A percentile compares a stretch with the other conserved stretches of the same genome.
Evolutionary conservation across 352 stramenopile species (phyloP).

Genomic region (Pythium guiyangense): DNA sequence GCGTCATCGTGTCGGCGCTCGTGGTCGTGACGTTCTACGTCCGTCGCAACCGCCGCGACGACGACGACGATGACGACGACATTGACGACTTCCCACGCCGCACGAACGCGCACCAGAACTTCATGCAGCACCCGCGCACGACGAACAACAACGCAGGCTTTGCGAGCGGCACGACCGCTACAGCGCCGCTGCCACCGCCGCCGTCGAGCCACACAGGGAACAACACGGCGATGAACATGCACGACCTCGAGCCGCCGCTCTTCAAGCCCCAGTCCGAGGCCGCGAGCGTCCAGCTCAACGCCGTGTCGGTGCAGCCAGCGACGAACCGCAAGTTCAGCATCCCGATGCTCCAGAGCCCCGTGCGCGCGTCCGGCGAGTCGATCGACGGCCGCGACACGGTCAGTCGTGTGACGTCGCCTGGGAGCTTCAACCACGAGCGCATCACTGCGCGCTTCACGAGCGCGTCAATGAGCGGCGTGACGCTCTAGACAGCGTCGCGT

Average conservation of each 20-base stretch:
- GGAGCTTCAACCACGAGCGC: slow-evolving; percentile 11
- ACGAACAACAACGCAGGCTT: neutral
- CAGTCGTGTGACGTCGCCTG: slow-evolving; percentile 9
- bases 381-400: slow-evolving; percentile 16
- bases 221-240: neutral
- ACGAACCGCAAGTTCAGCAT: slow-evolving; percentile 18
- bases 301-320: slow-evolving; percentile 12
- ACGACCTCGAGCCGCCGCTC: slow-evolving; percentile 10
- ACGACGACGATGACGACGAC: slow-evolving; percentile 47
- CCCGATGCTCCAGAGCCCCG: slow-evolving; percentile 18
- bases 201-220: too few relatives aligned
- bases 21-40: slow-evolving; percentile 62
- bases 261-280: slow-evolving; percentile 13
- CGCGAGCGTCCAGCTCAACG: slow-evolving; percentile 12
- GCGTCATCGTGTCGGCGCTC: slow-evolving; percentile 46
- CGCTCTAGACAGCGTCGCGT: slow-evolving; percentile 7
- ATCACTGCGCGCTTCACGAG: slow-evolving; percentile 15
- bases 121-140: neutral
- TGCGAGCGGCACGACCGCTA: neutral
- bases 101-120: slow-evolving; percentile 44
- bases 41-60: slow-evolving; percentile 31
- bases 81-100: slow-evolving; percentile 39
- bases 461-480: slow-evolving; percentile 14
- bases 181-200: too few relatives aligned
- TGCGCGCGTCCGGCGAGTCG: slow-evolving; percentile 10